phyloP scores from a whole-genome alignment of 2,329 filamentous ascomycete species.

The Cordyceps fumosorosea region DNA sequence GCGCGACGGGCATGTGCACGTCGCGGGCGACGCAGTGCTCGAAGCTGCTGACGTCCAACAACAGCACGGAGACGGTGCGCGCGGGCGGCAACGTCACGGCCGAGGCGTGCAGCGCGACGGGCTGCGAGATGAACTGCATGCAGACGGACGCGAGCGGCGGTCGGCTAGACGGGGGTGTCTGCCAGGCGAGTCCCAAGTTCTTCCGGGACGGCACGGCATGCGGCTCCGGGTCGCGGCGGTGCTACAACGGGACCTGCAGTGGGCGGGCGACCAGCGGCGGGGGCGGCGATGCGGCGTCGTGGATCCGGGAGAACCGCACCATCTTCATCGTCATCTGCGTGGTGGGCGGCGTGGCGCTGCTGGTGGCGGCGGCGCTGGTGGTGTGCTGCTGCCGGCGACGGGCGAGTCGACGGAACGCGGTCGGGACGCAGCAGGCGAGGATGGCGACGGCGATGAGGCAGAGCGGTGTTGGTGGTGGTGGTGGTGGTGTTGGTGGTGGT shows the following conservation, averaged over 20 bases:
- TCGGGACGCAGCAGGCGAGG: conserved; percentile 3
- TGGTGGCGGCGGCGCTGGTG: background rate
- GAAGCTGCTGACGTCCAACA: conserved; percentile 64
- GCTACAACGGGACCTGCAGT: conserved; percentile 51
- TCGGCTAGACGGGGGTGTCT: background rate
- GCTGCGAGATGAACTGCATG: conserved; percentile 16
- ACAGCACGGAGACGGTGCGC: conserved; percentile 69
- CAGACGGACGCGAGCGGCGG: background rate
- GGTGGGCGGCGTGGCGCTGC: conserved; percentile 7
- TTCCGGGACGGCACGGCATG: conserved; percentile 81
- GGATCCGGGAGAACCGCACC: conserved; percentile 6
- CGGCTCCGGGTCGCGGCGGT: conserved; percentile 59
- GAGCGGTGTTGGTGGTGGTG: background rate
- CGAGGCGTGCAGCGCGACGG: conserved; percentile 45
- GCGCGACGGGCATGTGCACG: conserved; percentile 81
- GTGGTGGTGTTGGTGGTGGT: background rate
- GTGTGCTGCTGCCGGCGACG: conserved; percentile 3
- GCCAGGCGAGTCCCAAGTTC: conserved; percentile 47
- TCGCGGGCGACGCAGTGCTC: conserved; percentile 76
- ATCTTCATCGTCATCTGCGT: conserved; percentile 12
- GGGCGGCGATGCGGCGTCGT: background rate
- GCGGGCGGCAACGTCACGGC: conserved; percentile 56
- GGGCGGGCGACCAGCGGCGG: background rate
- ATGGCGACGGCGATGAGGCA: conserved; percentile 10
- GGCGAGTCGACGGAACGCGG: background rate